Percentiles rank a stretch among this genome's conserved stretches.
Evolutionary conservation across 2,329 filamentous ascomycete species (phyloP).

Genomic region (Diaporthe velutina): DNA sequence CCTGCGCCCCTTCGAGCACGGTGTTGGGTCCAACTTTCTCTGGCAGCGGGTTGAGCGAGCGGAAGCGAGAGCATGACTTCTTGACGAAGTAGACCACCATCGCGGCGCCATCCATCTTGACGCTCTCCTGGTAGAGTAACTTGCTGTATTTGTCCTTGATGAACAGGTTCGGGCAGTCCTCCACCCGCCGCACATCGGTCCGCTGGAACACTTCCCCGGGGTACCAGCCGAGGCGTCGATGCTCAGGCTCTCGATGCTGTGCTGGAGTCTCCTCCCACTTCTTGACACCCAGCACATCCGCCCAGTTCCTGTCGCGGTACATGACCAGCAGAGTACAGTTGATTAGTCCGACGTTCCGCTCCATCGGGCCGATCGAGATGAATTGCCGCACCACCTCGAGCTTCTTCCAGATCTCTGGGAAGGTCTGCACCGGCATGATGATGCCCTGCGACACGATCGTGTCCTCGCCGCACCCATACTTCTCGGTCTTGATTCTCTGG

Average conservation of each 20-base stretch:
- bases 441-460: conserved; percentile 44
- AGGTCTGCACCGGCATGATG: conserved; percentile 37
- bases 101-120: conserved; percentile 55
- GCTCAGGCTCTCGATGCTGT: background rate
- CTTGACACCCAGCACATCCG: conserved; percentile 41
- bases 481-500: conserved; percentile 41
- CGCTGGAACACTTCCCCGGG: conserved; percentile 43
- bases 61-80: conserved; percentile 41
- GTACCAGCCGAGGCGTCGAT: conserved; percentile 31
- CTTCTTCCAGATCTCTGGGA: conserved; percentile 39
- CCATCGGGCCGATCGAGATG: background rate
- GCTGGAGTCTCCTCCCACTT: conserved; percentile 42
- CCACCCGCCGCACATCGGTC: conserved; percentile 44
- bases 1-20: conserved; percentile 44
- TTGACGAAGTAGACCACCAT: conserved; percentile 55
- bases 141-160: conserved; percentile 44
- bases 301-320: conserved; percentile 33
- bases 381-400: conserved; percentile 15
- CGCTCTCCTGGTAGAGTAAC: conserved; percentile 51
- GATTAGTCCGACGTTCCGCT: conserved; percentile 20
- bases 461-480: conserved; percentile 27
- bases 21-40: conserved; percentile 38
- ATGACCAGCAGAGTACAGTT: conserved; percentile 7
- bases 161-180: conserved; percentile 48
- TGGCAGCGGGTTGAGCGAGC: conserved; percentile 28